phyloP scores from a whole-genome alignment of 108 stramenopile species.

The Nitzschia sp. region DNA sequence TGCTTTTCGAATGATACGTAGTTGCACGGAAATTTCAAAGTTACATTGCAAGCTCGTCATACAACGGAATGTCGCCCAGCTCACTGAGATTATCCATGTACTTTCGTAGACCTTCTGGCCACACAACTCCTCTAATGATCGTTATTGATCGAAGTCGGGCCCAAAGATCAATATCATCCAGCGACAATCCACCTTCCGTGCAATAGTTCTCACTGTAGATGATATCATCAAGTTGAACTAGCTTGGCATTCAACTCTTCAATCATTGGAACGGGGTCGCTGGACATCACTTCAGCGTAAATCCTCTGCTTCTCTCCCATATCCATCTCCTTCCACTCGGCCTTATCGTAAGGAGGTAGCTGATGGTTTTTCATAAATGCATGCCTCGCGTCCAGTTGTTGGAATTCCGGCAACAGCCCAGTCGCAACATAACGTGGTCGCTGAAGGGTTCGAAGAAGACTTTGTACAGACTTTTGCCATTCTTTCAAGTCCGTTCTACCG shows the following conservation, averaged over 20 bases:
- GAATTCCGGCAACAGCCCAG: constrained; percentile 91
- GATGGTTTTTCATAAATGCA: constrained; percentile 90
- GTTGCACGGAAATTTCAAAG: no score
- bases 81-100: constrained; percentile 93
- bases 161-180: constrained; percentile 93
- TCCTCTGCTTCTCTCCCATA: constrained; percentile 70
- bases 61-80: constrained; percentile 85
- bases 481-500: constrained; percentile 88
- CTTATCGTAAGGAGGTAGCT: constrained; percentile 90
- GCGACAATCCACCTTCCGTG: constrained; percentile 80
- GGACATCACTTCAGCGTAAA: constrained; percentile 88
- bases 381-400: constrained; percentile 89
- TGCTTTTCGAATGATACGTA: no score
- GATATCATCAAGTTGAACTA: constrained; percentile 86
- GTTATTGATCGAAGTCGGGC: constrained; percentile 87
- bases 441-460: constrained; percentile 81
- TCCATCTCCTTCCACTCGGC: constrained; percentile 84
- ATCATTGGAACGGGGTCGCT: constrained; percentile 72
- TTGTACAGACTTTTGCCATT: constrained; percentile 90
- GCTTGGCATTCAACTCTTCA: constrained; percentile 84
- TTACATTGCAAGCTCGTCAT: constrained; percentile 90
- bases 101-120: constrained; percentile 79
- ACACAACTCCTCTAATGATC: constrained; percentile 81
- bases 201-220: constrained; percentile 80
- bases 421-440: constrained; percentile 93